Conservation (phyloP, 2,329 filamentous ascomycete species). For the Fusarium napiforme region DNA sequence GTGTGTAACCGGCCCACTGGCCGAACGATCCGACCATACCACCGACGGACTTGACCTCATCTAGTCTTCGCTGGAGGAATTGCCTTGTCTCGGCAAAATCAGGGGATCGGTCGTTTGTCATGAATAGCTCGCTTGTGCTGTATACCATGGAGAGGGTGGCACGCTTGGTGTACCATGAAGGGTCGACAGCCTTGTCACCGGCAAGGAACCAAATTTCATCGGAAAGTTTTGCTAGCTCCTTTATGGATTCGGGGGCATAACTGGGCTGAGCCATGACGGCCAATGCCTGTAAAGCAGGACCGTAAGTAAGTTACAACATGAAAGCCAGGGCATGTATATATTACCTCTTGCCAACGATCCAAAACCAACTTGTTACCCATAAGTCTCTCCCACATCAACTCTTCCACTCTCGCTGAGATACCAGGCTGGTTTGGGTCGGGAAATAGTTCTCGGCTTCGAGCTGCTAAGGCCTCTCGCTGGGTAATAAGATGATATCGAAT, state of each 20-base stretch:
- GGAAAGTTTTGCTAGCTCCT: conserved; percentile 82
- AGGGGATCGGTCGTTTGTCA: conserved; percentile 85
- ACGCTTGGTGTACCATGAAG: conserved; percentile 83
- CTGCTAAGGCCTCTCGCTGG: conserved; percentile 70
- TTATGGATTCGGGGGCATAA: conserved; percentile 78
- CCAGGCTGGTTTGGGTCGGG: conserved; percentile 52
- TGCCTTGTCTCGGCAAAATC: conserved; percentile 80
- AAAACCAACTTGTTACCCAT: conserved; percentile 78
- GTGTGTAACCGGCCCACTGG: conserved; percentile 86
- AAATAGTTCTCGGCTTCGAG: conserved; percentile 54
- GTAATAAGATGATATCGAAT: conserved; percentile 80
- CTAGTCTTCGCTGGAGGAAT: conserved; percentile 81
- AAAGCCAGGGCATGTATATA: conserved; percentile 43
- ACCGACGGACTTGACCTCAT: conserved; percentile 73
- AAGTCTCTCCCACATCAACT: conserved; percentile 80
- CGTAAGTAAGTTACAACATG: conserved; percentile 20
- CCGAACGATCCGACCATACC: conserved; percentile 71
- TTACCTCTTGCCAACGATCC: conserved; percentile 86
- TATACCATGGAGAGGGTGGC: conserved; percentile 67
- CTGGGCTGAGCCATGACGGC: conserved; percentile 89
- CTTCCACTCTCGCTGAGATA: conserved; percentile 73
- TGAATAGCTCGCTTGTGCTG: conserved; percentile 86
- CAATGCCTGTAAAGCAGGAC: conserved; percentile 70
- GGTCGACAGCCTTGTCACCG: conserved; percentile 83
- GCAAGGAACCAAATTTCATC: conserved; percentile 94